A percentile compares a stretch with the other conserved stretches of the same genome.
Evolutionary conservation across 148 eudicot genomes (phyloP).

Genomic region (Linanthus parryae): DNA sequence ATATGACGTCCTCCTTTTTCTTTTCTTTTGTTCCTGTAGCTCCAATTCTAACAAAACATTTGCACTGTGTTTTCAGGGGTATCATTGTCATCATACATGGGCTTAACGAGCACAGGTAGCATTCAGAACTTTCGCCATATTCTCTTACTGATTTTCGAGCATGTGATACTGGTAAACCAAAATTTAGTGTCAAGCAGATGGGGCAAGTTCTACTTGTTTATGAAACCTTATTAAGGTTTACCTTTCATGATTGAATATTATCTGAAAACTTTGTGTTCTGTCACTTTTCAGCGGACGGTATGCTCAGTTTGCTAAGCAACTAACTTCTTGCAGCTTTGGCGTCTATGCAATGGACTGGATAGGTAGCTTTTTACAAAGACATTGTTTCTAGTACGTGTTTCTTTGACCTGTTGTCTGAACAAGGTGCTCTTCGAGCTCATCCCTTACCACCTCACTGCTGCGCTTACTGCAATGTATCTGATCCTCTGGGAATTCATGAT

Average conservation of each 20-base stretch:
- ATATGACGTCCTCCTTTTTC: neutral
- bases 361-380: too few relatives aligned
- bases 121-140: neutral
- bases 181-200: neutral
- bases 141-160: constrained; percentile 1
- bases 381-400: too few relatives aligned
- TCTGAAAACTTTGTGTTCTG: constrained; percentile 7
- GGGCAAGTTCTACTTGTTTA: neutral
- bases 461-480: neutral
- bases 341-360: constrained; percentile 98
- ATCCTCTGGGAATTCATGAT: neutral
- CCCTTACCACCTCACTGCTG: neutral
- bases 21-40: neutral
- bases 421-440: neutral
- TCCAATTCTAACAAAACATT: neutral
- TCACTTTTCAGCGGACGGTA: constrained; percentile 70
- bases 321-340: constrained; percentile 57
- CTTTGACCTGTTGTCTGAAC: neutral
- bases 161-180: too few relatives aligned
- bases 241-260: neutral
- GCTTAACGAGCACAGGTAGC: constrained; percentile 94
- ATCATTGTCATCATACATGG: constrained; percentile 82
- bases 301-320: constrained; percentile 67
- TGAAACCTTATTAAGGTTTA: neutral
- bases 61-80: constrained; percentile 58